Percentiles rank a stretch among this genome's conserved stretches.
Conservation (phyloP, 2,329 filamentous ascomycete genomes). For the Chaetomium globosum region DNA sequence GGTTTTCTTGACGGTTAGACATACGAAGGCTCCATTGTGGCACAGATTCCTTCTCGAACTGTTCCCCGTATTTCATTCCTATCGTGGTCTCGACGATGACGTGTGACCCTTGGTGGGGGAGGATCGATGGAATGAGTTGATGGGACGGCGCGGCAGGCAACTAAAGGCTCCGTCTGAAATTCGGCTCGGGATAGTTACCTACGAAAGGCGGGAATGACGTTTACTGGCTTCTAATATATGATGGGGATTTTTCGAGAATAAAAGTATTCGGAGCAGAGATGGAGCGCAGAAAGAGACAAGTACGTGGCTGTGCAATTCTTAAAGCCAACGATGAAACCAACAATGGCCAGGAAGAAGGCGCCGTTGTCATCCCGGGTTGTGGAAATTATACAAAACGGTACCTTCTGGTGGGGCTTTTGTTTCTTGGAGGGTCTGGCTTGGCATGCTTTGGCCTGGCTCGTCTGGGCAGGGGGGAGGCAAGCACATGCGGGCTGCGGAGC, state of each 20-base stretch:
- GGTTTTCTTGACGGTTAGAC: background rate
- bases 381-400: constrained; percentile 8
- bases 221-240: background rate
- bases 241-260: background rate
- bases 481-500: constrained; percentile 1
- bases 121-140: background rate
- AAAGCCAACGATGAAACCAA: constrained; percentile 9
- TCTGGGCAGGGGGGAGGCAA: background rate
- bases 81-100: background rate
- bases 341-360: constrained; percentile 4
- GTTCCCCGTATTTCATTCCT: constrained; percentile 75
- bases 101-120: background rate
- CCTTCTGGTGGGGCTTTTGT: background rate
- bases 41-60: constrained; percentile 73
- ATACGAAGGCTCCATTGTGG: constrained; percentile 79
- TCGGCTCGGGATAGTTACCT: background rate
- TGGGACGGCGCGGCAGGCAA: constrained; percentile 1
- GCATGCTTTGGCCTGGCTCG: constrained; percentile 5
- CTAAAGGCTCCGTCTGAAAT: background rate
- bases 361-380: constrained; percentile 4
- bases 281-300: background rate
- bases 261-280: constrained; percentile 1
- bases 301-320: background rate
- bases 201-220: too few species aligned
- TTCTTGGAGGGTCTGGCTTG: background rate